A percentile compares a stretch with the other conserved stretches of the same genome.
Evolutionary conservation across 2,329 filamentous ascomycete genomes (phyloP).

Genomic region (Ascochyta koolunga): DNA sequence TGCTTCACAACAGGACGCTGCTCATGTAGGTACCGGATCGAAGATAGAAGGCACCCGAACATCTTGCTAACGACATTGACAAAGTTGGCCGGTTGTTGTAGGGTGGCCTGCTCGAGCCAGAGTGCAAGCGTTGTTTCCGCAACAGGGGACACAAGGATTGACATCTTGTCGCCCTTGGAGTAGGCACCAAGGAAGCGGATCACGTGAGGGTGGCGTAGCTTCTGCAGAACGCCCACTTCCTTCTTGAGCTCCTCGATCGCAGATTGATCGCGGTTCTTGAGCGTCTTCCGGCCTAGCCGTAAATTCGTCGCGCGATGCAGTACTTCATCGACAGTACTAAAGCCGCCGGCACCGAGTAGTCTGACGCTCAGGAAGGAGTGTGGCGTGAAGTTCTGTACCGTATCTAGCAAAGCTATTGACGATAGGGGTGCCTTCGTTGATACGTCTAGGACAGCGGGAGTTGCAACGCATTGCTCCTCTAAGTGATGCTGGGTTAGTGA

Average conservation of each 20-base stretch:
- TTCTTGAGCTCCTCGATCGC: slow-evolving; percentile 43
- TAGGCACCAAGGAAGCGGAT: slow-evolving; percentile 47
- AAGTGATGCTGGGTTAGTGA: neutral
- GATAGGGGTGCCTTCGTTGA: neutral
- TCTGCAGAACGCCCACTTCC: slow-evolving; percentile 45
- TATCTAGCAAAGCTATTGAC: slow-evolving; percentile 9
- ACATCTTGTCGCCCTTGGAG: slow-evolving; percentile 45
- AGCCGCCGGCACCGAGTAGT: slow-evolving; percentile 45
- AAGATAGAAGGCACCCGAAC: slow-evolving; percentile 46
- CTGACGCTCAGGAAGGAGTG: slow-evolving; percentile 44
- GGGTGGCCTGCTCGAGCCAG: slow-evolving; percentile 37
- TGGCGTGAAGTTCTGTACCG: slow-evolving; percentile 16
- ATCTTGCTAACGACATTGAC: slow-evolving; percentile 38
- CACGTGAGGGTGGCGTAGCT: slow-evolving; percentile 48
- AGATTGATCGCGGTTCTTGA: slow-evolving; percentile 43
- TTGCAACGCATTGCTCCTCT: neutral
- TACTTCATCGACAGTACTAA: slow-evolving; percentile 48
- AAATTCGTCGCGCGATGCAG: slow-evolving; percentile 44
- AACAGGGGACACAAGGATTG: slow-evolving; percentile 45
- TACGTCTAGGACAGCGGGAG: neutral
- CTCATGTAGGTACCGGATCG: slow-evolving; percentile 45
- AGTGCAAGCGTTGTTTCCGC: slow-evolving; percentile 45
- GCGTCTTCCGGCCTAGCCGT: slow-evolving; percentile 44
- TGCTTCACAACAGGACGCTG: slow-evolving; percentile 45
- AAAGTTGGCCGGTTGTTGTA: slow-evolving; percentile 31